Percentiles rank a stretch among this genome's conserved stretches.
These are phyloP conservation scores for Pythium sukuiense DNA, from an alignment of 352 stramenopile species.

Conservation along the genomic window DNA sequence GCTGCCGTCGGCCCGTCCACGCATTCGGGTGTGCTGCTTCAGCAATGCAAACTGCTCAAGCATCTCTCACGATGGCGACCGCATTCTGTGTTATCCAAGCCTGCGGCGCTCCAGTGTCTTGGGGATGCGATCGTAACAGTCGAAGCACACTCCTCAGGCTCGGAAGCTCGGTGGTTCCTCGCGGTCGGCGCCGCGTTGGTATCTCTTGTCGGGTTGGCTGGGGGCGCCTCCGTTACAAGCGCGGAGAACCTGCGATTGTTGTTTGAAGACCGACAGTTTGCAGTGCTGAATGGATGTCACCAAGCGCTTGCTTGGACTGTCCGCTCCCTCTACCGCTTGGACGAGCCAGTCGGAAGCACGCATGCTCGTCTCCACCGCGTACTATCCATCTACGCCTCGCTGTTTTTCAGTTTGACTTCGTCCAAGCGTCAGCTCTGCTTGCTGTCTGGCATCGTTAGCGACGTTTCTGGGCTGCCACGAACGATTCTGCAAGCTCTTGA, in stretches of 20 bases:
- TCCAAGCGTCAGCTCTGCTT: constrained; percentile 8
- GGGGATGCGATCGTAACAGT: background rate
- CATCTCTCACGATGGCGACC: constrained; percentile 13
- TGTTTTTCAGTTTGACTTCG: constrained; percentile 17
- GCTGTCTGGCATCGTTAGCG: background rate
- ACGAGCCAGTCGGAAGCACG: background rate
- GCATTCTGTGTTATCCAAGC: background rate
- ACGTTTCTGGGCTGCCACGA: background rate
- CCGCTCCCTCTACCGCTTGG: background rate
- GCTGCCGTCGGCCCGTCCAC: constrained; percentile 1
- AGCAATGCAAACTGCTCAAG: constrained; percentile 23
- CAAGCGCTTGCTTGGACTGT: background rate
- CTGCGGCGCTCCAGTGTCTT: constrained; percentile 1
- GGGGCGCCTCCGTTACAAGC: background rate
- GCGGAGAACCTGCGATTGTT: background rate
- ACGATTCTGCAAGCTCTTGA: constrained; percentile 1
- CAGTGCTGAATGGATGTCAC: constrained; percentile 9
- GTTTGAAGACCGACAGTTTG: constrained; percentile 1
- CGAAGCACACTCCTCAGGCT: background rate
- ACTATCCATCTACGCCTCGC: background rate
- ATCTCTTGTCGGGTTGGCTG: background rate
- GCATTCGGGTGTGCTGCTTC: constrained; percentile 3
- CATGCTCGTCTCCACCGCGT: background rate
- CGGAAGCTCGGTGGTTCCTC: background rate
- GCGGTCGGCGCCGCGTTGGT: constrained; percentile 1